These are phyloP conservation scores for Amanita subjunquillea DNA, from an alignment of 768 basidiomycete genomes.

Conservation along the genomic window DNA sequence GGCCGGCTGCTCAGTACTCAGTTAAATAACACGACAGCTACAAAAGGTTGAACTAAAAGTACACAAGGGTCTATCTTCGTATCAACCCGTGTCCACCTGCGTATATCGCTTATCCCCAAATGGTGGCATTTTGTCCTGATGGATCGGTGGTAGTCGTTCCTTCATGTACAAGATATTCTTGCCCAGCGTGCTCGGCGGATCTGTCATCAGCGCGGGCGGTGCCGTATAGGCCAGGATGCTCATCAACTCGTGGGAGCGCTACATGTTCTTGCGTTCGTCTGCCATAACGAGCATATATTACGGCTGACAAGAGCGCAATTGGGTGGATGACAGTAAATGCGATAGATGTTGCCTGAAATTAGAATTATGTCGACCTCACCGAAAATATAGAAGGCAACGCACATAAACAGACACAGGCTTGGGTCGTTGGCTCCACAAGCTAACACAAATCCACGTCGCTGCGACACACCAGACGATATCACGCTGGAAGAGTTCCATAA, in stretches of 20 bases:
- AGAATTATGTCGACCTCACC: not conserved
- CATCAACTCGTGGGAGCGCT: slow-evolving; percentile 31
- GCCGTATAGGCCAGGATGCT: slow-evolving; percentile 8
- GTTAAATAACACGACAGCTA: too few species aligned
- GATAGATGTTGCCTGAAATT: slow-evolving; percentile 43
- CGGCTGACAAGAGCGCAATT: slow-evolving; percentile 32
- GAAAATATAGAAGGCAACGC: slow-evolving; percentile 16
- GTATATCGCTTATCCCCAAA: too few species aligned
- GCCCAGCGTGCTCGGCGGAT: not conserved
- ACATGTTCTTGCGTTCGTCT: slow-evolving; percentile 22
- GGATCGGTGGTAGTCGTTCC: not conserved
- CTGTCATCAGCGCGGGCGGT: slow-evolving; percentile 4
- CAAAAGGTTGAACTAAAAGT: too few species aligned
- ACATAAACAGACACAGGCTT: slow-evolving; percentile 62
- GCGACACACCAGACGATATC: slow-evolving; percentile 73
- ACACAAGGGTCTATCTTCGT: too few species aligned
- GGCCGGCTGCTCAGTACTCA: too few species aligned
- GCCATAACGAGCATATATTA: not conserved
- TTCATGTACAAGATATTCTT: not conserved
- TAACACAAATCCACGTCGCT: slow-evolving; percentile 63
- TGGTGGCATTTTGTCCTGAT: too few species aligned
- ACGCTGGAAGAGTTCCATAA: slow-evolving; percentile 43
- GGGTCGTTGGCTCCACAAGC: slow-evolving; percentile 48
- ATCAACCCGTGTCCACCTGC: too few species aligned
- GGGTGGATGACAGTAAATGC: slow-evolving; percentile 62